Percentiles rank a stretch among this genome's conserved stretches.
Conservation (phyloP, 805 yeast genomes). For the Kodamaea restingae region DNA sequence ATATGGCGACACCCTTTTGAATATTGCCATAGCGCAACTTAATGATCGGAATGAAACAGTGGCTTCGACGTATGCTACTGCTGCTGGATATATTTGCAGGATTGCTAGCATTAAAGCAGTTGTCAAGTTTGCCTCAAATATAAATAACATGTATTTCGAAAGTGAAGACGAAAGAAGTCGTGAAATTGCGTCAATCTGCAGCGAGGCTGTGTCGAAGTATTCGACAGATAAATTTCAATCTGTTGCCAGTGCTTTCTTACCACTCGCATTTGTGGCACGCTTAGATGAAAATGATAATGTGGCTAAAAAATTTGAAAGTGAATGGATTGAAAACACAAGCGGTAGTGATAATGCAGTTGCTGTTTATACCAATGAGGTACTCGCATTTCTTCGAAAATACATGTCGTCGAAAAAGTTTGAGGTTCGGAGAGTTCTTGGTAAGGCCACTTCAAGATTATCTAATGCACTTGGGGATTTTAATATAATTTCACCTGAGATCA, state of each 20-base stretch:
- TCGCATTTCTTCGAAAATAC: constrained; percentile 45
- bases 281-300: constrained; percentile 55
- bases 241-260: constrained; percentile 63
- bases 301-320: constrained; percentile 48
- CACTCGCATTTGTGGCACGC: constrained; percentile 74
- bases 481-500: constrained; percentile 19
- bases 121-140: constrained; percentile 47
- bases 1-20: constrained; percentile 61
- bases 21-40: constrained; percentile 54
- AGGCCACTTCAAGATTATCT: constrained; percentile 58
- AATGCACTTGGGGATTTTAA: constrained; percentile 35
- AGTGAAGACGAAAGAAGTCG: constrained; percentile 41
- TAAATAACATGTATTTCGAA: constrained; percentile 59
- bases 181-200: constrained; percentile 54
- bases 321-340: constrained; percentile 75
- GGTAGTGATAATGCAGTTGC: constrained; percentile 70
- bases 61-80: constrained; percentile 68
- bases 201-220: constrained; percentile 63
- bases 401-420: constrained; percentile 56
- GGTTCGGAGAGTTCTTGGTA: constrained; percentile 67
- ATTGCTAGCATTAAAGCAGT: constrained; percentile 51
- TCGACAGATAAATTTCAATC: constrained; percentile 64
- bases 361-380: constrained; percentile 67
- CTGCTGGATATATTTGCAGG: constrained; percentile 76
- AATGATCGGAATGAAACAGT: constrained; percentile 71